These are phyloP conservation scores for Xeromyces bisporus DNA, from an alignment of 495 filamentous ascomycete species.

Conservation along the genomic window DNA sequence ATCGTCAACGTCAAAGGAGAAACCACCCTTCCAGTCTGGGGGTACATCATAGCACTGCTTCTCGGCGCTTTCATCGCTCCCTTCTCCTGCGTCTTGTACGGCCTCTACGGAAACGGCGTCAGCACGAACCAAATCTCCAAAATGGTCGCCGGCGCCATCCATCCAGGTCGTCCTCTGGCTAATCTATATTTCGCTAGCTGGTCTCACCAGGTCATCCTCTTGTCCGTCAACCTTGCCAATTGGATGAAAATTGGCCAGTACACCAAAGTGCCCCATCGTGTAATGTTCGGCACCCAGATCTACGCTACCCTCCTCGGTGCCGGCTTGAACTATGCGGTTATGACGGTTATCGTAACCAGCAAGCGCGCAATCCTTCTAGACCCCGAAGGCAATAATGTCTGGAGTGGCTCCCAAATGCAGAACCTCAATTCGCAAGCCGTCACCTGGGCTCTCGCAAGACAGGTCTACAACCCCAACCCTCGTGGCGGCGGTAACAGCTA, in stretches of 20 bases:
- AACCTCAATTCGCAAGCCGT: conserved; percentile 20
- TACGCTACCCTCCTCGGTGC: conserved; percentile 30
- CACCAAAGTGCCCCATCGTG: conserved; percentile 28
- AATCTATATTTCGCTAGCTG: conserved; percentile 29
- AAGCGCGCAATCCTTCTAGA: conserved; percentile 19
- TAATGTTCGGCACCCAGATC: conserved; percentile 29
- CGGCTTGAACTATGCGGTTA: conserved; percentile 31
- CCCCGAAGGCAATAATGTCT: conserved; percentile 25
- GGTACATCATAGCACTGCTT: conserved; percentile 29
- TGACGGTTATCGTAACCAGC: conserved; percentile 24
- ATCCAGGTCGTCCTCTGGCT: conserved; percentile 27
- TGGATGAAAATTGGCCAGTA: conserved; percentile 25
- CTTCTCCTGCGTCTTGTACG: conserved; percentile 14
- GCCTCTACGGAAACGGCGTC: conserved; percentile 20
- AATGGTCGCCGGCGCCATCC: conserved; percentile 19
- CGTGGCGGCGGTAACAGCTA: too few relatives aligned
- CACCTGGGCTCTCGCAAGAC: conserved; percentile 26
- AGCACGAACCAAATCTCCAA: conserved; percentile 25
- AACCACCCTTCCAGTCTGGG: conserved; percentile 38
- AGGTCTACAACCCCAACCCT: conserved; percentile 21
- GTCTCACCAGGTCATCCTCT: conserved; percentile 20
- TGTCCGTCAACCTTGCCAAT: conserved; percentile 19
- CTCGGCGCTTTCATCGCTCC: conserved; percentile 16
- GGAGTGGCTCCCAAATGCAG: conserved; percentile 33
- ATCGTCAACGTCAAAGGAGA: conserved; percentile 28